Base-by-base conservation (phyloP, 352 stramenopile species). In the Globisporangium apiculatum region DNA sequence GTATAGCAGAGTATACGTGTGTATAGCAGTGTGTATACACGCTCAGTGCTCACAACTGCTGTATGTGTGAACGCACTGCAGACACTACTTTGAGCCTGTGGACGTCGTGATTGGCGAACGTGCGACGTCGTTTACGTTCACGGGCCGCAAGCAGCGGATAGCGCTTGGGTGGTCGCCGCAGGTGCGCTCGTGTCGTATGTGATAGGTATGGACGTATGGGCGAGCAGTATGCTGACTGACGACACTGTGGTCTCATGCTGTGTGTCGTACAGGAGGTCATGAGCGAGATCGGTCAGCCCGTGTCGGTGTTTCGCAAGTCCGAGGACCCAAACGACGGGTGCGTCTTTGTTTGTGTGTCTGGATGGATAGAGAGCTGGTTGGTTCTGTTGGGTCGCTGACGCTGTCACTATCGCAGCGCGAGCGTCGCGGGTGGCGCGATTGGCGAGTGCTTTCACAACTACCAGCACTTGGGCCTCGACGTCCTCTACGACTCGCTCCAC, bases 371-470 rank as follows among this genome's bases (percentile, higher is more conserved):
- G 7, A 54, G n/a, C 24, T 31, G 24, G 24, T 31, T 43, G 7
- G 7, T 43, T 43, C 3, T 43, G 7, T 43, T 43, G 7, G 7
- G 40, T 43, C 11, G 11, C 7, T 37, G 6, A 4, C 17, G 4
- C 9, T 55, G 4, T 17, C 36, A 14, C 8, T 49, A 9, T 6
- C 7, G 15, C 24, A 87, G 76, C 47, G 62, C 75, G 10, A 85
- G 72, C 8, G 59, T 86, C 53, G 70, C 69, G 57, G 76, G 76
- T 18, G 83, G 82, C 8, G 60, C 74, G 0, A 65, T 86, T 2
- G 72, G 79, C 4, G 78, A 91, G 46, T 94, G 92, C 53, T 91
- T 94, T 55, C 84, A 94, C 65, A 94, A 94, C 64, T 94, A 91
- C 58, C 81, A 83, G 7, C 82, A 94, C 46, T 58, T 94, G 5